Evolutionary conservation across 2,329 filamentous ascomycete genomes (phyloP).

Genomic region (Monosporascus sp.): DNA sequence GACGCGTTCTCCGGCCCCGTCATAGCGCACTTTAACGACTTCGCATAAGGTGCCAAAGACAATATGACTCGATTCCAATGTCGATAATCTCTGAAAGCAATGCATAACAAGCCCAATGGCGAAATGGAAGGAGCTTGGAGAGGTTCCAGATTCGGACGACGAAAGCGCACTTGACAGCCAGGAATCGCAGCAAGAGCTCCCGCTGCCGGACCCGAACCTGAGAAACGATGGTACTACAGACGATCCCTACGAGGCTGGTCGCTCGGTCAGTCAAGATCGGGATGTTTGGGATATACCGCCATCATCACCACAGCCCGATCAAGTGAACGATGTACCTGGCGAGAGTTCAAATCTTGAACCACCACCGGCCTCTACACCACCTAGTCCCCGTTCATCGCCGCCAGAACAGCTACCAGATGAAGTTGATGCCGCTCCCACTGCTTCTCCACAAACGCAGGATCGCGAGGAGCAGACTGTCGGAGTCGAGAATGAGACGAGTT

Average conservation of each 20-base stretch:
- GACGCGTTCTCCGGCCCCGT: constrained; percentile 1
- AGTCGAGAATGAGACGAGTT: constrained; percentile 1
- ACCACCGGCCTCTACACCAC: neutral
- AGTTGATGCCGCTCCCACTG: neutral
- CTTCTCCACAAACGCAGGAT: neutral
- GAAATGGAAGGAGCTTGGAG: constrained; percentile 38
- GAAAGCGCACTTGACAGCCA: constrained; percentile 32
- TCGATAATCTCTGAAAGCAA: constrained; percentile 13
- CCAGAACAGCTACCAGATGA: neutral
- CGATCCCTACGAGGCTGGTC: neutral
- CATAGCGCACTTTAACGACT: neutral
- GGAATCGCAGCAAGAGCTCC: constrained; percentile 20
- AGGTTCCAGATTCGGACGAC: constrained; percentile 39
- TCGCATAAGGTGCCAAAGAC: neutral
- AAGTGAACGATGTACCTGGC: constrained; percentile 18
- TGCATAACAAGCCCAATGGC: constrained; percentile 31
- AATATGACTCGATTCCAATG: constrained; percentile 3
- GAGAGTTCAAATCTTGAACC: neutral
- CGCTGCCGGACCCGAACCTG: constrained; percentile 1
- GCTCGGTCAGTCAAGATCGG: constrained; percentile 1
- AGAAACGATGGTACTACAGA: neutral
- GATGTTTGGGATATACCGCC: constrained; percentile 26
- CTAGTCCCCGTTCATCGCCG: neutral
- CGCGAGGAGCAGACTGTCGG: neutral
- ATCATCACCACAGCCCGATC: constrained; percentile 17